Base-by-base conservation (phyloP, 352 stramenopile species). In the Phytophthora ohioensis region DNA sequence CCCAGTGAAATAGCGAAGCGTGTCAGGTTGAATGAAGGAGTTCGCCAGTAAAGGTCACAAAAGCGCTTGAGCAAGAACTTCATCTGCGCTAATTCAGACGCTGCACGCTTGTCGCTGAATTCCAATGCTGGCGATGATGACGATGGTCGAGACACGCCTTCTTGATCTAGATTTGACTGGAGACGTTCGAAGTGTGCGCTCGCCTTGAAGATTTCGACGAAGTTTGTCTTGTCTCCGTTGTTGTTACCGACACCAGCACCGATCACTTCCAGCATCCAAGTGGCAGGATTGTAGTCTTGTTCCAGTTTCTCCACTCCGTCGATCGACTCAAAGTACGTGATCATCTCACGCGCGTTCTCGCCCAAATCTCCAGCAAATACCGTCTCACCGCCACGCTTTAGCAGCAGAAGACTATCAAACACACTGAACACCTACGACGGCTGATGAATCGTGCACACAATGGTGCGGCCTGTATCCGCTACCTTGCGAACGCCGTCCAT, bases 371-470 rank as follows among this genome's bases (percentile, higher is more conserved):
- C 84, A 31, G 80, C 85, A 61, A 85, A 91, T 3, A 85, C 75
- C 1, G 69, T 83, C 42, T 72, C 59, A 9, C 84, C 82, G 81
- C 64, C 64, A 39, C 64, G 66, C 36, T 73, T 73, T n/a, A 73
- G 59, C 35, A 73, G 32, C 7, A 73, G 13, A 31, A 73, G 31
- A 48, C 59, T 69, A 52, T 73, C 58, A 31, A 73, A 73, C 4
- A 73, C 66, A 21, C 51, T 81, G 43, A 98, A 97, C 3, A 98
- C 86, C 51, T 97, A 85, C 9, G 80, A 88, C 42, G 94, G 94
- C 76, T 98, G 94, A 71, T 98, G 94, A 72, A 98, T 98, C 35
- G 92, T 98, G 45, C 94, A 97, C 4, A 98, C 71, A 8, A 98
- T 74, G 1, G 86, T 95, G 13, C 82, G 73, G 0, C 90, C 90